Conservation (phyloP, 208 protist species). For the Acanthamoeba quina region DNA sequence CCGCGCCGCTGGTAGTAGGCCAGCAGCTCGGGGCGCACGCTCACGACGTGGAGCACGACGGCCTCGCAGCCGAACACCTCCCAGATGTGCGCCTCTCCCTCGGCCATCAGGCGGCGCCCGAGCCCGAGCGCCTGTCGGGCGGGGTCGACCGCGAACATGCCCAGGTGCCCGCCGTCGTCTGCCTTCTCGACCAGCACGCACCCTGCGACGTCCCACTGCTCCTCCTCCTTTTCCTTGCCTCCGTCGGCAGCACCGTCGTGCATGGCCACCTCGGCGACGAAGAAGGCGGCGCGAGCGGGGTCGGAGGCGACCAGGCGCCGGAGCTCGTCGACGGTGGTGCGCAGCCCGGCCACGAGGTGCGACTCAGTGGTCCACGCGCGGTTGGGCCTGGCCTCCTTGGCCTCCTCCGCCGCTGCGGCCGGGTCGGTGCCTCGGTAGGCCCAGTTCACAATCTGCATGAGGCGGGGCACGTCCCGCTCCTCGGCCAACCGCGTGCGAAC, state of each 20-base stretch:
- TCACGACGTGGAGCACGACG: constrained; percentile 28
- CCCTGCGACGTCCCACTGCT: constrained; percentile 7
- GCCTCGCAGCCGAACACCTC: constrained; percentile 28
- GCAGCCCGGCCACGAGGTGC: neutral
- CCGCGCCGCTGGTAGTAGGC: constrained; percentile 52
- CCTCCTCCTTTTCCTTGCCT: neutral
- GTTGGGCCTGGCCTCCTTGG: neutral
- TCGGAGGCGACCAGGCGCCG: constrained; percentile 4
- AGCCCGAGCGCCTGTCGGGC: constrained; percentile 5
- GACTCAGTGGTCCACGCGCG: constrained; percentile 38
- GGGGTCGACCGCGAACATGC: constrained; percentile 51
- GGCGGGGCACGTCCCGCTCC: constrained; percentile 11
- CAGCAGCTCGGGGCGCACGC: constrained; percentile 37
- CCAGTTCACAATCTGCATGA: constrained; percentile 42
- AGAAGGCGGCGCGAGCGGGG: neutral
- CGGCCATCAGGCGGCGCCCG: constrained; percentile 15
- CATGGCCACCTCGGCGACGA: constrained; percentile 9
- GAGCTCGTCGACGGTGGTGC: constrained; percentile 2
- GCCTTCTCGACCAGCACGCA: constrained; percentile 45
- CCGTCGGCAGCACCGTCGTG: neutral
- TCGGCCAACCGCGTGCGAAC: neutral
- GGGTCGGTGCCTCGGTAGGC: constrained; percentile 35
- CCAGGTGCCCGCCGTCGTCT: constrained; percentile 40
- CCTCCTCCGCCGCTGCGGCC: neutral
- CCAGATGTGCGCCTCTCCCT: neutral